These are phyloP conservation scores for Cephaloascus fragrans DNA, from an alignment of 805 yeast species.

Conservation along the genomic window DNA sequence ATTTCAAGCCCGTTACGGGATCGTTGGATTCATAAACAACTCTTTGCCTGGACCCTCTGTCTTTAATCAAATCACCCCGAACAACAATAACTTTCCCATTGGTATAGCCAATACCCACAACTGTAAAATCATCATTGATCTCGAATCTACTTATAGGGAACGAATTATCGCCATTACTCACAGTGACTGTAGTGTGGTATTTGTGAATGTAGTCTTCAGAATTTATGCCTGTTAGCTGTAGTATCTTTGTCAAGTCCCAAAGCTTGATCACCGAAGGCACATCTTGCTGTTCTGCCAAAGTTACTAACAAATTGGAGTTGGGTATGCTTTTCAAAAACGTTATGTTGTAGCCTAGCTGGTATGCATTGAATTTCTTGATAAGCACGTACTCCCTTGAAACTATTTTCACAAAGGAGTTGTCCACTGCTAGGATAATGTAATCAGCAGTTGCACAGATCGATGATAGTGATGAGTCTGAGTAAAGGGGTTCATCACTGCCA, in stretches of 20 bases:
- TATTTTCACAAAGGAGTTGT: slow-evolving; percentile 43
- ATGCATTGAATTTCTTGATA: slow-evolving; percentile 47
- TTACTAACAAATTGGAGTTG: slow-evolving; percentile 44
- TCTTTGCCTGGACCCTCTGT: slow-evolving; percentile 85
- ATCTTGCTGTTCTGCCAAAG: slow-evolving; percentile 71
- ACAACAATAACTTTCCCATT: slow-evolving; percentile 76
- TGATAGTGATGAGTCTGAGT: slow-evolving; percentile 68
- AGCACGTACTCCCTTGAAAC: slow-evolving; percentile 40
- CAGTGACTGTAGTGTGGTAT: slow-evolving; percentile 52
- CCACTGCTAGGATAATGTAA: slow-evolving; percentile 50
- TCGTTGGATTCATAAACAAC: slow-evolving; percentile 64
- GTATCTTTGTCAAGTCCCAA: slow-evolving; percentile 58
- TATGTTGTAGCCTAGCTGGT: slow-evolving; percentile 55
- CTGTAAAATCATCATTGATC: slow-evolving; percentile 43
- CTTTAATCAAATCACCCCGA: slow-evolving; percentile 82
- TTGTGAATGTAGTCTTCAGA: slow-evolving; percentile 15
- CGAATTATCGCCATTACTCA: slow-evolving; percentile 66
- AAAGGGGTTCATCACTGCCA: slow-evolving; percentile 52
- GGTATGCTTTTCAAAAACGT: slow-evolving; percentile 43
- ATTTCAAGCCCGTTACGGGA: slow-evolving; percentile 71
- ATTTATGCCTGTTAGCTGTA: slow-evolving; percentile 10
- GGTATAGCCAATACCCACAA: slow-evolving; percentile 69
- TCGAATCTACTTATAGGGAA: slow-evolving; percentile 68
- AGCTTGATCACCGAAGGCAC: slow-evolving; percentile 57
- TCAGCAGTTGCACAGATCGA: slow-evolving; percentile 51